Base-by-base conservation (phyloP, 2,329 filamentous ascomycete genomes). In the Stagonosporopsis chrysanthemi region DNA sequence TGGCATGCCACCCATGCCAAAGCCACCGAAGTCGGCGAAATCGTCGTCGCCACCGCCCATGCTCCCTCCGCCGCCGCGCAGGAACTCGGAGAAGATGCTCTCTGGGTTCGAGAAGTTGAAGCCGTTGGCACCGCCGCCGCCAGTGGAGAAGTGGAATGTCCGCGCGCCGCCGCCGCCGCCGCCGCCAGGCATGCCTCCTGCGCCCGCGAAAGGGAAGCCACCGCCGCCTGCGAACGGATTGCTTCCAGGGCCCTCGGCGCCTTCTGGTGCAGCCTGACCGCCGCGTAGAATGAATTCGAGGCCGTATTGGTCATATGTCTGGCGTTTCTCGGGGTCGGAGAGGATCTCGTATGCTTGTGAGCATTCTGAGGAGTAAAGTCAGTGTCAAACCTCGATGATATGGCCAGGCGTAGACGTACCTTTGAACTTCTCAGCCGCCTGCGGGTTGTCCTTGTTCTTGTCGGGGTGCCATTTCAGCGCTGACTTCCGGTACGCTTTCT, bases 311-410 rank as follows among this genome's bases (percentile, higher is more conserved):
- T 99, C 95, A 76, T 99, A 99, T 39, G 89, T 88, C 78, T 96
- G 95, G 71, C 95, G 90, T 80, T 98, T 99, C 75, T 98, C 93
- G 58, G 94, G 93, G 71, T 99, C 95, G 60, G 92, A 96, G 3
- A 99, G 88, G 68, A 99, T 96, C 80, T 99, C 95, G 81, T 97
- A 99, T 55, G 95, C 95, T 80, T 98, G 93, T 1, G 92, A 97
- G 64, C 92, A 90, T 77, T 98, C 95, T 86, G 61, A 39, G 7
- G 17, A 26, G 43, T 33, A 6, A 29, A 23, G 38, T 74, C 50
- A 73, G 65, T 50, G 58, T 55, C 1, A 39, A 31, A 9, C 6
- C 22, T 22, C 11, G 12, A n/a, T 17, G 46, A 35, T 26, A 22
- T 17, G 42, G 26, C 46, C 17, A 29, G 22, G 17, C 42, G 19